phyloP scores from a whole-genome alignment of 257 asterid species.

The Penstemon barbatus region DNA sequence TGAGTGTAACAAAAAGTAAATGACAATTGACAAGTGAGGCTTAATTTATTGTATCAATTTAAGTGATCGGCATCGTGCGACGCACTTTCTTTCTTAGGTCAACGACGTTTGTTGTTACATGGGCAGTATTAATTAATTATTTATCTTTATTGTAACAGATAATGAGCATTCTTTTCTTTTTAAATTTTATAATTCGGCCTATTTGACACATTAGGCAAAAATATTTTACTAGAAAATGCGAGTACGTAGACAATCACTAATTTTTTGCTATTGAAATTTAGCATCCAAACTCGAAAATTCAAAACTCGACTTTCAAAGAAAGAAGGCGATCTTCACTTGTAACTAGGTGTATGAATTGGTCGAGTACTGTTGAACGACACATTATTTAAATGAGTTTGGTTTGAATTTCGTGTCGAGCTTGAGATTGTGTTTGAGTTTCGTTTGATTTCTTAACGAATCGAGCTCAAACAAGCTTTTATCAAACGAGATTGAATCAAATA shows the following conservation, averaged over 20 bases:
- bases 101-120: slow-evolving; percentile 6
- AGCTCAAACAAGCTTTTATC: too few species aligned
- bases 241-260: slow-evolving; percentile 17
- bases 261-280: neutral
- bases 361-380: too few species aligned
- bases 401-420: too few species aligned
- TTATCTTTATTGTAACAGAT: neutral
- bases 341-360: neutral
- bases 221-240: neutral
- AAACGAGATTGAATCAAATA: too few species aligned
- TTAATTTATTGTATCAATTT: neutral
- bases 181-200: neutral
- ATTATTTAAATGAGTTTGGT: too few species aligned
- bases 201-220: slow-evolving; percentile 4
- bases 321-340: neutral
- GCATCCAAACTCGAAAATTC: neutral
- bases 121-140: neutral
- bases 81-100: slow-evolving; percentile 35
- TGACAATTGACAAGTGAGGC: neutral
- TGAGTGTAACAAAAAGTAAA: neutral
- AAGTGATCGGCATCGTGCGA: slow-evolving; percentile 33
- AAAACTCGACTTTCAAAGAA: slow-evolving; percentile 9
- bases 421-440: too few species aligned
- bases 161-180: neutral
- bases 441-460: too few species aligned